These are phyloP conservation scores for Podaxis pistillaris DNA, from an alignment of 768 basidiomycete species.

Conservation along the genomic window DNA sequence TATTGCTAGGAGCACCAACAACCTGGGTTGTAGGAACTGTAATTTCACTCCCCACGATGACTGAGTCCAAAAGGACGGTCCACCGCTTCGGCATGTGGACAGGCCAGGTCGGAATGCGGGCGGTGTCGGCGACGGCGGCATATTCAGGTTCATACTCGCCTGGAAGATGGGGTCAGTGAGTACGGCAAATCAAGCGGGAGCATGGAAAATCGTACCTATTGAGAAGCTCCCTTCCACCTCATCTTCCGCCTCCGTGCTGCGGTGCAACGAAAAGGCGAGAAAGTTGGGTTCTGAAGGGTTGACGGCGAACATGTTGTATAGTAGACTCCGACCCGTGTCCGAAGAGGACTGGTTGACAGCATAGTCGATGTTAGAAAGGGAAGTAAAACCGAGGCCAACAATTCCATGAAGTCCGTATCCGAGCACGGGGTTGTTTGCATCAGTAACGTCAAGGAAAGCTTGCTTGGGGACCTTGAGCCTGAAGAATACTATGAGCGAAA, in stretches of 20 bases:
- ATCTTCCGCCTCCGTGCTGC: conserved; percentile 49
- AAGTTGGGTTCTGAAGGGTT: conserved; percentile 76
- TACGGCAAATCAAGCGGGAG: not conserved
- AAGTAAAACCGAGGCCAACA: conserved; percentile 74
- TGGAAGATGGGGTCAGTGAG: conserved; percentile 22
- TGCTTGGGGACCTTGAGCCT: conserved; percentile 68
- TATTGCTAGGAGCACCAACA: conserved; percentile 56
- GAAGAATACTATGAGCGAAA: conserved; percentile 8
- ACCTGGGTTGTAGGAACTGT: conserved; percentile 55
- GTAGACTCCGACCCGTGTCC: conserved; percentile 62
- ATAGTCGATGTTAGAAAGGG: conserved; percentile 70
- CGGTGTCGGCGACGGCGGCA: conserved; percentile 51
- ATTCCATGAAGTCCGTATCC: conserved; percentile 72
- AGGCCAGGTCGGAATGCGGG: conserved; percentile 75
- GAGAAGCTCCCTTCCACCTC: conserved; percentile 68
- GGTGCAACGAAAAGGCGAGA: conserved; percentile 73
- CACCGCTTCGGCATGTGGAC: conserved; percentile 60
- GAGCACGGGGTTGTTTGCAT: conserved; percentile 70
- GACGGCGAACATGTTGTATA: conserved; percentile 73
- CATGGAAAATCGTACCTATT: conserved; percentile 47
- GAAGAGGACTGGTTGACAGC: conserved; percentile 55
- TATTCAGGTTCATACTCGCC: conserved; percentile 71
- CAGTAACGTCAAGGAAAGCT: conserved; percentile 64
- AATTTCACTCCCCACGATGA: conserved; percentile 57
- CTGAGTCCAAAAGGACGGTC: conserved; percentile 74